Evolutionary conservation across 768 basidiomycete genomes (phyloP).

Genomic region (Crucibulum laeve): DNA sequence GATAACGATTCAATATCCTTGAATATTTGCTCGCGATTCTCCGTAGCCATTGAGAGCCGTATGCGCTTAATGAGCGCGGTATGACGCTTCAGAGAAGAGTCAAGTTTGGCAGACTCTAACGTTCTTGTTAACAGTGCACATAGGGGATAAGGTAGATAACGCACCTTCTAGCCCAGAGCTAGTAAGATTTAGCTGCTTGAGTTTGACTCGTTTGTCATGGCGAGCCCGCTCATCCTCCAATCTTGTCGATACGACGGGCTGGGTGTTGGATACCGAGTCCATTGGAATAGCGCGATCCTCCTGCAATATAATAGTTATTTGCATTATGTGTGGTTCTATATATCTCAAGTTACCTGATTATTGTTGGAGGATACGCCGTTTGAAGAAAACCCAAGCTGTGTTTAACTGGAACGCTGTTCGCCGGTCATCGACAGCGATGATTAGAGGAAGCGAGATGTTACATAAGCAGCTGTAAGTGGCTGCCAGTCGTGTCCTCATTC

Average conservation of each 20-base stretch:
- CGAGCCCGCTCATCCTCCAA: slow-evolving; percentile 45
- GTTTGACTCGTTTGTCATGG: slow-evolving; percentile 49
- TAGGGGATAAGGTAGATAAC: slow-evolving; percentile 9
- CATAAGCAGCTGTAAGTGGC: too few species aligned
- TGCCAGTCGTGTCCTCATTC: too few species aligned
- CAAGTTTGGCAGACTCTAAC: slow-evolving; percentile 73
- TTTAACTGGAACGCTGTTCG: too few species aligned
- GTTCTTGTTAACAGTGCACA: background rate
- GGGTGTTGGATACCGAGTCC: slow-evolving; percentile 23
- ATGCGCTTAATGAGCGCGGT: slow-evolving; percentile 94
- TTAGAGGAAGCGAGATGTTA: too few species aligned
- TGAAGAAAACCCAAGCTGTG: too few species aligned
- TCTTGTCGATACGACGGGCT: slow-evolving; percentile 17
- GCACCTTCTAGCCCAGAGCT: slow-evolving; percentile 45
- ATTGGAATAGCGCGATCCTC: too few species aligned
- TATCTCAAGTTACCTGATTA: too few species aligned
- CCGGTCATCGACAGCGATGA: too few species aligned
- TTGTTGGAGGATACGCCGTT: too few species aligned
- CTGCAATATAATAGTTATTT: too few species aligned
- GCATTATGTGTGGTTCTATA: too few species aligned
- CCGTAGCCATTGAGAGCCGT: slow-evolving; percentile 76
- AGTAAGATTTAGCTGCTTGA: slow-evolving; percentile 56
- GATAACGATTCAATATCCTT: slow-evolving; percentile 91
- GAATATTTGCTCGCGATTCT: slow-evolving; percentile 81
- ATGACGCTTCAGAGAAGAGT: slow-evolving; percentile 94